Conservation (phyloP, 805 yeast species). For the Kregervanrija pseudodelftensis region DNA sequence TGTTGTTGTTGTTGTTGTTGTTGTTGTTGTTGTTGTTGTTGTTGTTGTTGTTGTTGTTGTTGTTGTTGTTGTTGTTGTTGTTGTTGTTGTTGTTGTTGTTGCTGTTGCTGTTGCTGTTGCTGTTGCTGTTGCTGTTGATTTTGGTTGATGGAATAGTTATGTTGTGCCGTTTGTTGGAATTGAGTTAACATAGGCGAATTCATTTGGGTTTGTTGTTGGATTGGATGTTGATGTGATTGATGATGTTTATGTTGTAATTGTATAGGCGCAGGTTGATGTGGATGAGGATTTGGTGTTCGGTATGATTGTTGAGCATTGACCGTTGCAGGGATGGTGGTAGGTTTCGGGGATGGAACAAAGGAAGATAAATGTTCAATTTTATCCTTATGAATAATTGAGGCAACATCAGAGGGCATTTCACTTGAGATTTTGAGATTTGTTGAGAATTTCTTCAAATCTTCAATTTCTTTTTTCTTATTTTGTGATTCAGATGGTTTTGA, state of each 20-base stretch:
- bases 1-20: too few species aligned
- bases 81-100: too few species aligned
- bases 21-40: too few species aligned
- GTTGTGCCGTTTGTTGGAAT: too few species aligned
- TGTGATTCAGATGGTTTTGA: slow-evolving; percentile 14
- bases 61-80: too few species aligned
- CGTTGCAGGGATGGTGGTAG: slow-evolving; percentile 9
- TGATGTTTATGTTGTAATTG: slow-evolving; percentile 4
- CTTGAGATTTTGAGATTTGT: slow-evolving; percentile 62
- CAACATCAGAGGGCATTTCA: slow-evolving; percentile 48
- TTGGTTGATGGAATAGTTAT: not conserved
- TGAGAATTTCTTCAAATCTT: slow-evolving; percentile 68
- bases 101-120: too few species aligned
- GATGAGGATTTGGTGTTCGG: not conserved
- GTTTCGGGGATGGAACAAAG: not conserved
- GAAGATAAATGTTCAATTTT: slow-evolving; percentile 11
- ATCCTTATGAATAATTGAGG: slow-evolving; percentile 66
- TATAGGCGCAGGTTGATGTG: not conserved
- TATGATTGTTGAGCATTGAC: not conserved
- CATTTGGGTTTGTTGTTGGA: not conserved
- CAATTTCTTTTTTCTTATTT: slow-evolving; percentile 50
- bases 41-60: too few species aligned
- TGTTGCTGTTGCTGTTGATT: too few species aligned
- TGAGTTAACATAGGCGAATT: too few species aligned
- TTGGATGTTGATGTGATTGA: not conserved